Percentiles rank a stretch among this genome's conserved stretches.
Conservation (phyloP, 2,329 filamentous ascomycete species). For the Dryadomyces sulphureus region DNA sequence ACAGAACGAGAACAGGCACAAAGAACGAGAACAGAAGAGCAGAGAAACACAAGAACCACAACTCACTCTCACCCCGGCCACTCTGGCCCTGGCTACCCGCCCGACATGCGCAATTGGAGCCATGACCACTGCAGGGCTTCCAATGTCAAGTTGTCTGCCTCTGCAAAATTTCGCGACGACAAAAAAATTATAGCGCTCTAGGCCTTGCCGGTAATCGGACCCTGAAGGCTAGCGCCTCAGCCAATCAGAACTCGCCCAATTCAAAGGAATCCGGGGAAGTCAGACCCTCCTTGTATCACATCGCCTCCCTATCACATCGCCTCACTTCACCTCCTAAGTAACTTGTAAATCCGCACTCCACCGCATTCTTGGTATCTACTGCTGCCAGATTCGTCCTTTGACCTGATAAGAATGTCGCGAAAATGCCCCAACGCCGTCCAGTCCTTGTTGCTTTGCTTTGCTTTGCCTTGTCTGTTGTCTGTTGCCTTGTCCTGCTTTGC, state of each 20-base stretch:
- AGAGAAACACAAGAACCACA: no score
- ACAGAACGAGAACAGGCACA: slow-evolving; percentile 4
- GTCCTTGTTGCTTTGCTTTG: neutral
- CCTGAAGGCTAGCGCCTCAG: neutral
- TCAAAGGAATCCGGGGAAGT: slow-evolving; percentile 3
- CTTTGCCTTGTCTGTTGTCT: neutral
- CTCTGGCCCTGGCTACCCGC: slow-evolving; percentile 31
- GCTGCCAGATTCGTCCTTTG: no score
- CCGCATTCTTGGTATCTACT: no score
- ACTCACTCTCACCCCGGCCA: no score
- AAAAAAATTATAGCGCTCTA: slow-evolving; percentile 5
- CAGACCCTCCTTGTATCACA: no score
- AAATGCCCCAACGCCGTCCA: no score
- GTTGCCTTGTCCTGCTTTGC: neutral
- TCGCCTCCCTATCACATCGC: no score
- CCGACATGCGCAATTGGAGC: slow-evolving; percentile 35
- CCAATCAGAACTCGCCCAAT: slow-evolving; percentile 11
- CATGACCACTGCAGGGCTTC: slow-evolving; percentile 18
- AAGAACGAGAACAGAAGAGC: neutral
- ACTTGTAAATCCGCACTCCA: no score
- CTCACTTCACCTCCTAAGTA: no score
- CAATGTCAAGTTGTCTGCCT: neutral
- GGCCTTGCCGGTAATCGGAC: slow-evolving; percentile 8
- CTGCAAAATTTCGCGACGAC: slow-evolving; percentile 2
- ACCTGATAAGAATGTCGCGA: no score